These are phyloP conservation scores for Glonium stellatum DNA, from an alignment of 495 filamentous ascomycete genomes.

Conservation along the genomic window DNA sequence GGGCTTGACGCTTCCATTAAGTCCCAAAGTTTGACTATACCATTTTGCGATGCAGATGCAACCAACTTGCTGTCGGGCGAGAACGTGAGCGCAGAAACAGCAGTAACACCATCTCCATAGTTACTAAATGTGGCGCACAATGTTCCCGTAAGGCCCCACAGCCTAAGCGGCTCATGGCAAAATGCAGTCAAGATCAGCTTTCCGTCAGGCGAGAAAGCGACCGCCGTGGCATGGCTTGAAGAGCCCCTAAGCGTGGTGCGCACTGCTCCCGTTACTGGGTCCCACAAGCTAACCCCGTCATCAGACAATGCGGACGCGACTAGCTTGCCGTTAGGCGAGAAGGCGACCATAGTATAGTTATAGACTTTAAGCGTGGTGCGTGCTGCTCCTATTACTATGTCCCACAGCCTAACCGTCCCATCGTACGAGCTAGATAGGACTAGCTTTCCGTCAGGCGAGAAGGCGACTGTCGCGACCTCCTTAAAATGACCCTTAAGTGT, in stretches of 20 bases:
- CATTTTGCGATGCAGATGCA: constrained; percentile 47
- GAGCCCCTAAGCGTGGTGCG: no score
- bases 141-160: no score
- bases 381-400: background rate
- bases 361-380: background rate
- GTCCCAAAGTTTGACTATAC: constrained; percentile 82
- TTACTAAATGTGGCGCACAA: constrained; percentile 74
- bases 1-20: constrained; percentile 66
- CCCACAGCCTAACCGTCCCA: background rate
- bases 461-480: constrained; percentile 52
- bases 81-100: constrained; percentile 18
- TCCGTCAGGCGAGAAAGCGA: no score
- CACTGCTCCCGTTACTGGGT: no score
- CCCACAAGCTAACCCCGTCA: no score
- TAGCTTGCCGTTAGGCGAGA: no score
- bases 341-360: no score
- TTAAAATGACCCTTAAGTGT: constrained; percentile 84
- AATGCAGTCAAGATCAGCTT: no score
- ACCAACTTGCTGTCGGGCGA: constrained; percentile 21
- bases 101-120: constrained; percentile 76
- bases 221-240: no score
- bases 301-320: no score
- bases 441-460: background rate
- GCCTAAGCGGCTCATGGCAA: no score
- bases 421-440: background rate